A percentile compares a stretch with the other conserved stretches of the same genome.
phyloP scores from a whole-genome alignment of 768 basidiomycete genomes.

The Lenzites betulinus region DNA sequence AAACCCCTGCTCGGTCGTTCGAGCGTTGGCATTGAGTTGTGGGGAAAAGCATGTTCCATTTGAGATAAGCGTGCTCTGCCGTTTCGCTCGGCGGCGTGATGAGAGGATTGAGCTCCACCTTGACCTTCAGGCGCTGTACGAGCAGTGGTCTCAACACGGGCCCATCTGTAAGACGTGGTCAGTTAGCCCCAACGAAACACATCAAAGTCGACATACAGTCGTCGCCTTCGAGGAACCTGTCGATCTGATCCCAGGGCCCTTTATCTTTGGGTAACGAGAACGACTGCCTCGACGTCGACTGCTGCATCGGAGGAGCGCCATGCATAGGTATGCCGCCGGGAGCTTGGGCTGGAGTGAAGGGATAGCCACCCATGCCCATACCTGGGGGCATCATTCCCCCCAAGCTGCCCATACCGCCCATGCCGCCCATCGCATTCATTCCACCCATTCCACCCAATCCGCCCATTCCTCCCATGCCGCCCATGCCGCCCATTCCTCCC shows the following conservation, averaged over 20 bases:
- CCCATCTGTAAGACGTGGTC: slow-evolving; percentile 48
- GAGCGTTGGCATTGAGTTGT: slow-evolving; percentile 63
- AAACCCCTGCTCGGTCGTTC: slow-evolving; percentile 56
- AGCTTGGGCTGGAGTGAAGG: slow-evolving; percentile 12
- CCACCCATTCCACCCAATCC: slow-evolving; percentile 16
- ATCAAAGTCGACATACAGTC: slow-evolving; percentile 39
- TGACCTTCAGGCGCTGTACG: slow-evolving; percentile 48
- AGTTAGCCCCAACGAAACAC: slow-evolving; percentile 2
- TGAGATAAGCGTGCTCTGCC: slow-evolving; percentile 48
- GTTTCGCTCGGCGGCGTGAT: slow-evolving; percentile 47
- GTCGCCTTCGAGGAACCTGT: slow-evolving; percentile 42
- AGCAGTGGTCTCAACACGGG: slow-evolving; percentile 70
- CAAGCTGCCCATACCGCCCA: slow-evolving; percentile 6
- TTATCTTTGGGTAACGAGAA: slow-evolving; percentile 11
- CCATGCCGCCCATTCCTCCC: slow-evolving; percentile 10
- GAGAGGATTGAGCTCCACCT: slow-evolving; percentile 60
- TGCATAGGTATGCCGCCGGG: slow-evolving; percentile 4
- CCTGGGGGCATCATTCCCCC: slow-evolving; percentile 26
- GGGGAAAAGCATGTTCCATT: slow-evolving; percentile 76
- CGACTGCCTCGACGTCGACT: slow-evolving; percentile 13
- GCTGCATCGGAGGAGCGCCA: slow-evolving; percentile 18
- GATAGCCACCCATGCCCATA: slow-evolving; percentile 4
- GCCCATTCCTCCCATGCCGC: slow-evolving; percentile 17
- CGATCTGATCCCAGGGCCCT: slow-evolving; percentile 31
- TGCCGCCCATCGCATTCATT: slow-evolving; percentile 2